These are phyloP conservation scores for Rhizophagus sp. DNA, from an alignment of 192 early-diverging fungal genomes.

Conservation along the genomic window DNA sequence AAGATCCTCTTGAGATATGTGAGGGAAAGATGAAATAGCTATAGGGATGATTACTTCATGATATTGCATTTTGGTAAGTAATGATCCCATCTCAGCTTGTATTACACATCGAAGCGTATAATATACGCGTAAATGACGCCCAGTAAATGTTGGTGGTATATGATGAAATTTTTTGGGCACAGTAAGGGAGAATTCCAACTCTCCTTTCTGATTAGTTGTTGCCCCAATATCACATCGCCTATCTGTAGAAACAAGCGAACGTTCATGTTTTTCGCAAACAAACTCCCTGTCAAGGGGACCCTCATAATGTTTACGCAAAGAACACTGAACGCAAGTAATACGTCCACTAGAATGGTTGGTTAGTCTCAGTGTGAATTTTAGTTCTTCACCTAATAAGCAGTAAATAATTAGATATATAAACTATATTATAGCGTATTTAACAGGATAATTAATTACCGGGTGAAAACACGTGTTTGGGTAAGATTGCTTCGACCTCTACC, in stretches of 20 bases:
- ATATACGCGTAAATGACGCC: conserved; percentile 44
- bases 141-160: conserved; percentile 42
- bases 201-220: neutral
- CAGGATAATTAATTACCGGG: conserved; percentile 35
- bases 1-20: conserved; percentile 32
- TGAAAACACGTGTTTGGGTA: conserved; percentile 38
- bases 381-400: conserved; percentile 9
- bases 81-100: conserved; percentile 33
- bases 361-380: conserved; percentile 26
- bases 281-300: conserved; percentile 43
- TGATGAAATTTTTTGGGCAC: conserved; percentile 43
- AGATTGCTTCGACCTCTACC: conserved; percentile 39
- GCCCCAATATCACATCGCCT: neutral
- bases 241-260: conserved; percentile 32
- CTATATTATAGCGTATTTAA: conserved; percentile 8
- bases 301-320: conserved; percentile 50
- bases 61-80: conserved; percentile 38
- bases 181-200: conserved; percentile 29
- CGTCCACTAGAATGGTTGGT: conserved; percentile 30
- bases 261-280: conserved; percentile 40
- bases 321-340: conserved; percentile 33
- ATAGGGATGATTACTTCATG: conserved; percentile 44
- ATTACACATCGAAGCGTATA: conserved; percentile 43
- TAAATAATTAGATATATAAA: conserved; percentile 30
- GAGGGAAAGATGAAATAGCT: conserved; percentile 40